Evolutionary conservation across 805 yeast genomes (phyloP), one percentile per base, ranked within the genome.

Genomic region (Wickerhamiella spandovensis): DNA sequence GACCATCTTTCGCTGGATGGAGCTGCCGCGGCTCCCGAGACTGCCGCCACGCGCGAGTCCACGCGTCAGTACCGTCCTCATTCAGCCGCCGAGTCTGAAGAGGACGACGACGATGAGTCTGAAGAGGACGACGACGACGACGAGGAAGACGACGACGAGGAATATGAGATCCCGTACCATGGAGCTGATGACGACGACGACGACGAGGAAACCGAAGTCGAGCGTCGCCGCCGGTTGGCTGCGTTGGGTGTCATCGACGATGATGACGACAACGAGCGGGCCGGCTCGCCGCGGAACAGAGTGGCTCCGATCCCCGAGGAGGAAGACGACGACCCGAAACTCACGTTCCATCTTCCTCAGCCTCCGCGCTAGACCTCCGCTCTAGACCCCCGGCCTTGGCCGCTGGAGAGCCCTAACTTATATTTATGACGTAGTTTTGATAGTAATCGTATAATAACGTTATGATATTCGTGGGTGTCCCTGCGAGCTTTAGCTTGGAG

Each of bases 121-220:
- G 32, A 28, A 3, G 32, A 28, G 3, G 55, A 48, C 54, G 52
- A 49, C 18, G 52, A 48, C 10, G 49, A 45, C 10, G 58, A 53
- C 3, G 65, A 56, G n/a, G 64, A 63, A 47, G 67, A 59, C n/a
- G 66, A 58, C 7, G 63, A 52, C 2, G 28, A 51, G 8, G 54
- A 55, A 28, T 58, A 51, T 23, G 56, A 59, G 17, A 59, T 56
- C 13, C 58, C 55, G 35, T 56, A 58, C 41, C 59, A 24, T 58
- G 57, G 54, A 21, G 56, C 49, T 13, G 58, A 54, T 18, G 66
- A 61, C 8, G 65, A 61, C 2, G 65, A 58, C 8, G 65, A 59
- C 13, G 70, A 59, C 10, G 66, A 64, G 2, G 89, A 82, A 61
- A 81, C 87, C 0, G 81, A 72, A n/a, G 77, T 79, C 22, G 89